Conservation (phyloP, 2,329 filamentous ascomycete species). For the Alternaria triticina region DNA sequence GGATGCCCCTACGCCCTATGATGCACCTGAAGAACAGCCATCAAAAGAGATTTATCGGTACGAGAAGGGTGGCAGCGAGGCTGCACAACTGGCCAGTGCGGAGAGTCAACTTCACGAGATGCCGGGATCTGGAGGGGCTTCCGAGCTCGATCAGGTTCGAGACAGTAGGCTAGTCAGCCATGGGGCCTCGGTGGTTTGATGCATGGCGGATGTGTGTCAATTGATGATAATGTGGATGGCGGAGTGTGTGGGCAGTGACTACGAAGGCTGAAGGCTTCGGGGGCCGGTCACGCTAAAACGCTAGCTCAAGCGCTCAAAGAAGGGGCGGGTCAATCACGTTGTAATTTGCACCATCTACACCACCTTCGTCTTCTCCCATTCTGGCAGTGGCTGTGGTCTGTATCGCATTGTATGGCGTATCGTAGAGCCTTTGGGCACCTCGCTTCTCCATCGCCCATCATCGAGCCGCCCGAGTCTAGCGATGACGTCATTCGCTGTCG, state of each 20-base stretch:
- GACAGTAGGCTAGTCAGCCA: neutral
- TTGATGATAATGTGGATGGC: neutral
- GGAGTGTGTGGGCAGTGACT: neutral
- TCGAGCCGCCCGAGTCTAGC: neutral
- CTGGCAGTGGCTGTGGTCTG: neutral
- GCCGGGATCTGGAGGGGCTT: neutral
- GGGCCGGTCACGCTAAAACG: neutral
- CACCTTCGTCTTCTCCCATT: neutral
- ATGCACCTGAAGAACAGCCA: neutral
- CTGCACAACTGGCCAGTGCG: constrained; percentile 1
- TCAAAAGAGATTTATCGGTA: constrained; percentile 1
- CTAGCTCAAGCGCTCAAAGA: neutral
- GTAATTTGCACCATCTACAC: neutral
- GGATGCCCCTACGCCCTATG: neutral
- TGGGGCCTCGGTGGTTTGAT: neutral
- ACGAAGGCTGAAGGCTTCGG: neutral
- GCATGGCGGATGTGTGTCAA: neutral
- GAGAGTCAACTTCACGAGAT: constrained; percentile 9
- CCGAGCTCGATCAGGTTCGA: neutral
- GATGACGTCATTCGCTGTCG: neutral
- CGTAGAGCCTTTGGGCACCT: neutral
- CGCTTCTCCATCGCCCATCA: neutral
- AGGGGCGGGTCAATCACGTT: neutral
- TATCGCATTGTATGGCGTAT: neutral
- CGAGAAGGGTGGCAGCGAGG: neutral